Percentiles rank a stretch among this genome's conserved stretches.
Evolutionary conservation across 768 basidiomycete species (phyloP).

Genomic region (Suillus hirtellus): DNA sequence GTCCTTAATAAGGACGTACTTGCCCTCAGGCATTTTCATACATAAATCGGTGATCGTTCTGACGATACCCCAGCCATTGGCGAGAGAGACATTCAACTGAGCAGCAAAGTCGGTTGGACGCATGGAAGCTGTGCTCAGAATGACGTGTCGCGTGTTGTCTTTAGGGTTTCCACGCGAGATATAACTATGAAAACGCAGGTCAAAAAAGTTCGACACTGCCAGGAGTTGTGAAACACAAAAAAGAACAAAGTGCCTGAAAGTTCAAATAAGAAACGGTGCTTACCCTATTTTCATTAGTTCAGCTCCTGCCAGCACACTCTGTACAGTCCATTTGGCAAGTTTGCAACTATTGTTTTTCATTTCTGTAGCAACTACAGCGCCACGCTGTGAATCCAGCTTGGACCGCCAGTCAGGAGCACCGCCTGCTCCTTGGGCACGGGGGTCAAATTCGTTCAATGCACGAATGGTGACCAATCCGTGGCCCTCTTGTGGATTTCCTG

Average conservation of each 20-base stretch:
- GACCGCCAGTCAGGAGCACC: slow-evolving; percentile 98
- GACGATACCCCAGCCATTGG: slow-evolving; percentile 99
- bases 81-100: slow-evolving; percentile 92
- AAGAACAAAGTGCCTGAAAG: not conserved
- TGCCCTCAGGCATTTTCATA: slow-evolving; percentile 97
- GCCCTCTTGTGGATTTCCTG: slow-evolving; percentile 62
- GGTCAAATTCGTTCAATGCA: slow-evolving; percentile 96
- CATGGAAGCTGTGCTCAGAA: slow-evolving; percentile 92
- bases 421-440: slow-evolving; percentile 84
- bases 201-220: slow-evolving; percentile 12
- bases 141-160: slow-evolving; percentile 94
- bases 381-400: slow-evolving; percentile 94
- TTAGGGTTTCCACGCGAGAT: slow-evolving; percentile 93
- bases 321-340: slow-evolving; percentile 95
- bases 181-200: slow-evolving; percentile 54
- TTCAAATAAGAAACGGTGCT: slow-evolving; percentile 29
- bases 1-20: slow-evolving; percentile 96
- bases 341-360: slow-evolving; percentile 99
- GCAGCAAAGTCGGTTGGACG: slow-evolving; percentile 92
- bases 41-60: slow-evolving; percentile 92
- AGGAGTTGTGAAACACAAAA: slow-evolving; percentile 7
- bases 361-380: slow-evolving; percentile 97
- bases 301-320: slow-evolving; percentile 92
- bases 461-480: slow-evolving; percentile 88
- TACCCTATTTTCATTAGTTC: slow-evolving; percentile 98